Conservation (phyloP, 495 filamentous ascomycete genomes). For the Copromyces sp. region DNA sequence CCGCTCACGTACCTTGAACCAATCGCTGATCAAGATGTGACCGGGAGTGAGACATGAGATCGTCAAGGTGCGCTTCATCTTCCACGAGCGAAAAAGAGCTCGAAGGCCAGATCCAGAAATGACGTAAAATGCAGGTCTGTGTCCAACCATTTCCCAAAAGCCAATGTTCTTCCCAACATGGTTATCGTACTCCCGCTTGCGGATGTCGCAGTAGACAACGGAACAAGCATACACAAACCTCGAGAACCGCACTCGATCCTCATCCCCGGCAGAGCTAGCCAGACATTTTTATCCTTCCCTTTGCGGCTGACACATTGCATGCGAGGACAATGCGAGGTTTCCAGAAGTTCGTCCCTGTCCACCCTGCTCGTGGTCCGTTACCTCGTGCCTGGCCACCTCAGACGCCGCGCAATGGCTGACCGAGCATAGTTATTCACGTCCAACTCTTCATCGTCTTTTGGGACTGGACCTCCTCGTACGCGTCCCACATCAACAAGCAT, state of each 20-base stretch:
- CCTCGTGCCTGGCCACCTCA: conserved; percentile 7
- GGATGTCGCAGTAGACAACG: not conserved
- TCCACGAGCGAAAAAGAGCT: not conserved
- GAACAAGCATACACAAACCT: not conserved
- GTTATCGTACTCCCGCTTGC: not conserved
- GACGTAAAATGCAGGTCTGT: not conserved
- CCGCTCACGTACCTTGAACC: not conserved
- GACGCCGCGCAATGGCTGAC: not conserved
- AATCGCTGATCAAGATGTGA: not conserved
- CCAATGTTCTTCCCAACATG: not conserved
- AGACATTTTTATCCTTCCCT: not conserved
- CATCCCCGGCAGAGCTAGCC: not conserved
- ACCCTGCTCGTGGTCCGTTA: not conserved
- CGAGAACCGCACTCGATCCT: not conserved
- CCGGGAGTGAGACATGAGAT: not conserved
- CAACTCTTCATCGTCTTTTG: not conserved
- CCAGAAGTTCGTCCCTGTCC: not conserved
- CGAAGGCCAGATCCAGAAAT: not conserved
- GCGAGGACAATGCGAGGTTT: not conserved
- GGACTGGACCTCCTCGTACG: not conserved
- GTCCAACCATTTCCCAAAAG: not conserved
- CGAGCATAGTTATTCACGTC: not conserved
- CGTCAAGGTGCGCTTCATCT: not conserved
- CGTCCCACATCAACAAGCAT: not conserved
- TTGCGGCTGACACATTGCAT: not conserved